Percentiles rank a stretch among this genome's conserved stretches.
Evolutionary conservation across 139 green algal genomes (phyloP).

Genomic region (Micractinium conductrix): DNA sequence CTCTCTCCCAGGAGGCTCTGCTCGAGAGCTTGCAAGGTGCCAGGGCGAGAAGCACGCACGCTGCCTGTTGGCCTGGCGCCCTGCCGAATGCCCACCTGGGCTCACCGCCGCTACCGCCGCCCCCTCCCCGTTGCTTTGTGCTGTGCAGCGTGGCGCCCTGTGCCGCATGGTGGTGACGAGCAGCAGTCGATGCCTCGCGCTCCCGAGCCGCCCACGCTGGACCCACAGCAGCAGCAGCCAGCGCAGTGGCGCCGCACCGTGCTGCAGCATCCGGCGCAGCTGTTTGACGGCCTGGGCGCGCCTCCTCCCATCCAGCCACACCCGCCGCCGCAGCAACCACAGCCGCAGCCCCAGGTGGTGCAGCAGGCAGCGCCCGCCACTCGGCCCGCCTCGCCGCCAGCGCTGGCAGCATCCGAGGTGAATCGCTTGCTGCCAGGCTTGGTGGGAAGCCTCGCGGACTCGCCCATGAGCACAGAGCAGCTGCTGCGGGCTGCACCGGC

Average conservation of each 20-base stretch:
- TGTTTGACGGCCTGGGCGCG: background rate
- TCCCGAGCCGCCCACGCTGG: background rate
- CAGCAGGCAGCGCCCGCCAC: background rate
- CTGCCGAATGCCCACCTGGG: background rate
- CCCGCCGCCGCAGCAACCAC: background rate
- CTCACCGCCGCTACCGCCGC: background rate
- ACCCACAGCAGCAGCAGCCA: background rate
- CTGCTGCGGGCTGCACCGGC: too few species aligned
- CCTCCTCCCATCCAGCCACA: background rate
- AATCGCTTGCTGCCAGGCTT: background rate
- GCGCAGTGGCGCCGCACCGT: background rate
- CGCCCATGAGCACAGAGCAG: background rate
- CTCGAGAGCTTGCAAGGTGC: slow-evolving; percentile 26
- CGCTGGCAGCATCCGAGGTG: slow-evolving; percentile 1
- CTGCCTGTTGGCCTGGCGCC: too few species aligned
- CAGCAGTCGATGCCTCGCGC: background rate
- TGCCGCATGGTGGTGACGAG: slow-evolving; percentile 14
- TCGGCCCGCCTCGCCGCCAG: background rate
- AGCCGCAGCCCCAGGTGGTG: background rate
- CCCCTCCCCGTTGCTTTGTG: background rate
- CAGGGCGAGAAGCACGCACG: background rate
- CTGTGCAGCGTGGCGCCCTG: slow-evolving; percentile 8
- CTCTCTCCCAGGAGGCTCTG: background rate
- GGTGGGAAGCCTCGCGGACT: background rate
- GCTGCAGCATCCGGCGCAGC: background rate